Percentiles rank a stretch among this genome's conserved stretches.
Conservation (phyloP, 352 stramenopile genomes). For the Vaucheria bursata region DNA sequence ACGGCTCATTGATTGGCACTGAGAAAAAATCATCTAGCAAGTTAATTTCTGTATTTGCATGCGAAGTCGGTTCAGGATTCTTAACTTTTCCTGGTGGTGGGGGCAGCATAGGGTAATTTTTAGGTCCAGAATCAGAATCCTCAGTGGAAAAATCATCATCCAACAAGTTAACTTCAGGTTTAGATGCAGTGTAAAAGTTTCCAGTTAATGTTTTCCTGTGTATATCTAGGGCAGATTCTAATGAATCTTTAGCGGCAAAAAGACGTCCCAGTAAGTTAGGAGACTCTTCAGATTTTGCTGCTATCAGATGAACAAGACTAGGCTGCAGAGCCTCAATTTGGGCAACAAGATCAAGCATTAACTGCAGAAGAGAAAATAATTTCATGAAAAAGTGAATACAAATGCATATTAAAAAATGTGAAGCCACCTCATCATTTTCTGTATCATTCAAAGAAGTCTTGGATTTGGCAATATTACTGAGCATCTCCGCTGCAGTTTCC, state of each 20-base stretch:
- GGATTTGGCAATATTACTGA: background rate
- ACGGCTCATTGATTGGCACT: background rate
- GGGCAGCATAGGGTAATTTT: background rate
- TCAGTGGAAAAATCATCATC: background rate
- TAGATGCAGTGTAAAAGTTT: too few relatives aligned
- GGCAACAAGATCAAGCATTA: background rate
- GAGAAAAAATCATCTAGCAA: background rate
- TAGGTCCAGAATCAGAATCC: too few relatives aligned
- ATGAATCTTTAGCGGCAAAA: conserved; percentile 3
- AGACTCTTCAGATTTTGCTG: background rate
- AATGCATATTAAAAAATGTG: background rate
- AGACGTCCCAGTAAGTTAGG: background rate
- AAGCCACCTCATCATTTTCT: background rate
- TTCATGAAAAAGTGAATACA: background rate
- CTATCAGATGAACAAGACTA: background rate
- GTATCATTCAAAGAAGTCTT: background rate
- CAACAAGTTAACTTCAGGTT: too few relatives aligned
- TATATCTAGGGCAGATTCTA: background rate
- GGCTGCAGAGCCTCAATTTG: conserved; percentile 2
- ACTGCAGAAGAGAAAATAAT: background rate
- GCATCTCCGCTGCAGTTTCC: conserved; percentile 8
- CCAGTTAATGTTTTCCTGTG: too few relatives aligned
- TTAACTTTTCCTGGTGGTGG: background rate
- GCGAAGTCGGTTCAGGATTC: background rate
- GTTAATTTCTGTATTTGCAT: background rate